Evolutionary conservation across 2,329 filamentous ascomycete genomes (phyloP).

Genomic region (Orbilia javanica): DNA sequence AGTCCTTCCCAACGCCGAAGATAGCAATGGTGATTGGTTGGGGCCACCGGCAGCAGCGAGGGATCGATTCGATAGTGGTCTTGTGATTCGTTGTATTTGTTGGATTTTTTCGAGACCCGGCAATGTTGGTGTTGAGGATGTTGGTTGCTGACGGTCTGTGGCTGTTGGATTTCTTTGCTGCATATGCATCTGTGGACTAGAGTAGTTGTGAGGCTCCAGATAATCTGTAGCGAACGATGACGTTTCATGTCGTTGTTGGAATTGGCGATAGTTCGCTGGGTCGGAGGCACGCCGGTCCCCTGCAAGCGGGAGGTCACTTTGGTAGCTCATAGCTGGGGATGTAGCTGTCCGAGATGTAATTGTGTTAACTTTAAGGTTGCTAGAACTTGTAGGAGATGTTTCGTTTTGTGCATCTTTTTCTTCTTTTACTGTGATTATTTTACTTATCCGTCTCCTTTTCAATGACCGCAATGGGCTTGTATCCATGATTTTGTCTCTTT

Average conservation of each 20-base stretch:
- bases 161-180: constrained; percentile 49
- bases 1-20: constrained; percentile 38
- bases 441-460: constrained; percentile 46
- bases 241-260: constrained; percentile 52
- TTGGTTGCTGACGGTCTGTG: constrained; percentile 54
- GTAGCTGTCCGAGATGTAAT: constrained; percentile 57
- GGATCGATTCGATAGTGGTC: constrained; percentile 44
- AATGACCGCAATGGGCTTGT: constrained; percentile 22
- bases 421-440: constrained; percentile 24
- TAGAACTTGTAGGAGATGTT: constrained; percentile 35
- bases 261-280: constrained; percentile 54
- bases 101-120: constrained; percentile 61
- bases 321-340: constrained; percentile 50
- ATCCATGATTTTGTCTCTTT: constrained; percentile 27
- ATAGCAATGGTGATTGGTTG: neutral
- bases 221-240: constrained; percentile 51
- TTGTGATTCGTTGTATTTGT: constrained; percentile 59
- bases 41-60: constrained; percentile 17
- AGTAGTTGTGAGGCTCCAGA: constrained; percentile 60
- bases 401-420: constrained; percentile 54
- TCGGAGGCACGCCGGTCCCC: constrained; percentile 58
- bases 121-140: constrained; percentile 48
- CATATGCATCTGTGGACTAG: constrained; percentile 46
- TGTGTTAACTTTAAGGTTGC: constrained; percentile 55
- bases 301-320: constrained; percentile 54